Percentiles rank a stretch among this genome's conserved stretches.
Conservation (phyloP, 83 land plant species). For the Picea abies region DNA sequence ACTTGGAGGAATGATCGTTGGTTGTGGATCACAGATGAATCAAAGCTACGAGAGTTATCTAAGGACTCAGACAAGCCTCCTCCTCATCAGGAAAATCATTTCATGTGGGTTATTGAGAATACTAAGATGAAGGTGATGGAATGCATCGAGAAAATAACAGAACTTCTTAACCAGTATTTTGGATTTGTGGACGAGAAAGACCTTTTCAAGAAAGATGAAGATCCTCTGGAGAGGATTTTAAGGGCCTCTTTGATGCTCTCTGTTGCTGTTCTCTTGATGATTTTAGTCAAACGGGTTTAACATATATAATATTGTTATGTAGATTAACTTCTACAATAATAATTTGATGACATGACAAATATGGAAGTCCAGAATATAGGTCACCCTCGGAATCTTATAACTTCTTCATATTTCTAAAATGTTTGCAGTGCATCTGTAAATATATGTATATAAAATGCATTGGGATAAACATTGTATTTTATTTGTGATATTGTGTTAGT, state of each 20-base stretch:
- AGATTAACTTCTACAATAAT: neutral
- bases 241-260: slow-evolving; percentile 50
- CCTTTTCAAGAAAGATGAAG: neutral
- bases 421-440: too few relatives aligned
- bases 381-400: too few relatives aligned
- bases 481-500: too few relatives aligned
- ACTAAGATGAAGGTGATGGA: slow-evolving; percentile 36
- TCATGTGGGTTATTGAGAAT: slow-evolving; percentile 31
- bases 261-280: slow-evolving; percentile 44
- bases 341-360: slow-evolving; percentile 3
- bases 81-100: slow-evolving; percentile 10
- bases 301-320: neutral
- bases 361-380: neutral
- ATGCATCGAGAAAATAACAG: slow-evolving; percentile 27
- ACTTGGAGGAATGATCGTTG: too few relatives aligned
- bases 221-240: slow-evolving; percentile 35
- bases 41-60: neutral
- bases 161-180: slow-evolving; percentile 31
- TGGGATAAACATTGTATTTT: too few relatives aligned
- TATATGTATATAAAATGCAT: too few relatives aligned
- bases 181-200: neutral
- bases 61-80: slow-evolving; percentile 12
- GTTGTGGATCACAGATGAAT: neutral
- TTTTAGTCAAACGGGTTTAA: slow-evolving; percentile 35
- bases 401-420: too few relatives aligned